Base-by-base conservation (phyloP, 352 stramenopile genomes). In the Pilasporangium apinafurcum region DNA sequence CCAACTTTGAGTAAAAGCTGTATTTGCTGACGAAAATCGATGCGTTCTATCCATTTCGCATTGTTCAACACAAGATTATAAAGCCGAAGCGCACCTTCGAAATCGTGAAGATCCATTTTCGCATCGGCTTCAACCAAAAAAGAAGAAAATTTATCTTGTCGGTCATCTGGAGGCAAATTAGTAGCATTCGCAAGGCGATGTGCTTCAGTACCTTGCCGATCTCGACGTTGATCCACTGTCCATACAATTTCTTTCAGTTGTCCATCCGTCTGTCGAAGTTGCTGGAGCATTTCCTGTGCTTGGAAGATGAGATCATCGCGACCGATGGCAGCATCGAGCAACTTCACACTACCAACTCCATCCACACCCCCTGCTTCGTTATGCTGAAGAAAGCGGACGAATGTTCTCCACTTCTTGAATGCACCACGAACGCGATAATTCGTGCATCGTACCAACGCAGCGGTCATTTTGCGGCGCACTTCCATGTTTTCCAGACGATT, bases 91-190 rank as follows among this genome's bases (percentile, higher is more conserved):
- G 74, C 76, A 31, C 55, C 59, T 13, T 65, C 56, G 16, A 65
- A 78, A 9, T 86, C 63, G 31, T 62, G 50, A 22, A 88, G 29
- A 37, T 75, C 56, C 62, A 84, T 69, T 31, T 73, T 80, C 12
- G 72, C 49, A 18, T 86, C 69, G 0, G 67, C 76, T 59, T 92
- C 65, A 5, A 84, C 27, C 34, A 83, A 36, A 37, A 67, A 62
- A 0, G 56, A 33, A n/a, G 60, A 64, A 20, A 60, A 81, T 28
- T 71, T 83, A 13, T 72, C 58, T 18, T 34, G 29, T 8, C 52
- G 52, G 16, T n/a, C 13, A 31, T 29, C 26, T 36, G 18, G 25
- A n/a, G 3, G 7, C 4, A 34, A 9, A 26, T 20, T 16, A 4
- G 5, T 28, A n/a, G n/a, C 13, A 4, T 2, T 27, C 27, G 7